Conservation (phyloP, 2,329 filamentous ascomycete species). For the Colletotrichum australisinense region DNA sequence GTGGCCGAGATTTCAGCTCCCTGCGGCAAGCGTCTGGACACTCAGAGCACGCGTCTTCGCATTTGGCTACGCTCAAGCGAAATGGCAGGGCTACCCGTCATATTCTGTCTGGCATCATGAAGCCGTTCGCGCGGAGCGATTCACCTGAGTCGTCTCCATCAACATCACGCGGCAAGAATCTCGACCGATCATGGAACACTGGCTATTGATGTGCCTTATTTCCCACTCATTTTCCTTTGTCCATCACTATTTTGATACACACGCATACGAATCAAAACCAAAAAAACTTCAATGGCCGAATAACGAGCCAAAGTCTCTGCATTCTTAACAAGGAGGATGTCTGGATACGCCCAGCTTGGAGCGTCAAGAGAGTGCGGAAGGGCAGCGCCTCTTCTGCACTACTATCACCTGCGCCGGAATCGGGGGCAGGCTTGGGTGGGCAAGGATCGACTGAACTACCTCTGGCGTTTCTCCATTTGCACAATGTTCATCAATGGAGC, state of each 20-base stretch:
- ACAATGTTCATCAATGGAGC: neutral
- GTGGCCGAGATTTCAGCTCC: conserved; percentile 31
- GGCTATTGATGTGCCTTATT: neutral
- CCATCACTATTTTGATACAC: conserved; percentile 3
- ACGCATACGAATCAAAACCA: conserved; percentile 3
- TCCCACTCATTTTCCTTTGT: neutral
- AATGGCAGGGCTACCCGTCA: conserved; percentile 51
- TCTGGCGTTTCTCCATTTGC: conserved; percentile 24
- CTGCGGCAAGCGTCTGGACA: conserved; percentile 36
- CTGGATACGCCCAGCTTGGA: conserved; percentile 24
- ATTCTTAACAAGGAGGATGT: conserved; percentile 25
- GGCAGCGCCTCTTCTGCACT: conserved; percentile 8
- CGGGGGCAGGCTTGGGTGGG: conserved; percentile 2
- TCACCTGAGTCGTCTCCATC: conserved; percentile 48
- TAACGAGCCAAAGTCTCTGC: conserved; percentile 15
- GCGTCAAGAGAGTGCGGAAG: conserved; percentile 13
- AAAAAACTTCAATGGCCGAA: conserved; percentile 19
- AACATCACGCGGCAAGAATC: conserved; percentile 25
- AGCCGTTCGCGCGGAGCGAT: conserved; percentile 53
- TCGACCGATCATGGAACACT: conserved; percentile 30
- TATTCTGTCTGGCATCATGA: conserved; percentile 57
- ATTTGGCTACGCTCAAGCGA: conserved; percentile 44
- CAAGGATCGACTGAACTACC: neutral
- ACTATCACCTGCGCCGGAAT: conserved; percentile 6
- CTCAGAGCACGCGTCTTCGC: conserved; percentile 37